phyloP scores from a whole-genome alignment of 2,329 filamentous ascomycete species.

The Cercospora nicotianae region DNA sequence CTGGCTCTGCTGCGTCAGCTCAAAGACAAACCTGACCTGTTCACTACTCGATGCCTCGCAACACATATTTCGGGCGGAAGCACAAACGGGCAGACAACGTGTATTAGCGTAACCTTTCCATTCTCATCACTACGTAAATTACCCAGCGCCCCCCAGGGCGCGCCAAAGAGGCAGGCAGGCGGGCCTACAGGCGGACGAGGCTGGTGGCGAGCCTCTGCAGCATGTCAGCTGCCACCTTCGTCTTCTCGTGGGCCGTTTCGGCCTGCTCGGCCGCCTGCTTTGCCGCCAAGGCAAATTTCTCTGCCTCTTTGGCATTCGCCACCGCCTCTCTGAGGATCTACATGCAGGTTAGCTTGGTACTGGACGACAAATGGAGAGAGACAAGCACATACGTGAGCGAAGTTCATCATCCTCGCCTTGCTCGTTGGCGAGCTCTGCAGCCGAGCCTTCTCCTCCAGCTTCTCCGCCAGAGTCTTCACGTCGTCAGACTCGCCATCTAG shows the following conservation, averaged over 20 bases:
- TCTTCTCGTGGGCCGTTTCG: constrained; percentile 32
- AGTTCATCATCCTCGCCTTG: constrained; percentile 17
- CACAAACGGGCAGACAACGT: not conserved
- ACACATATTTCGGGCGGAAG: not conserved
- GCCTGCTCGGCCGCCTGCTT: constrained; percentile 30
- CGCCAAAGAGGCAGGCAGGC: not conserved
- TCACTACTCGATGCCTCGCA: not conserved
- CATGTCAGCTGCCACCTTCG: constrained; percentile 31
- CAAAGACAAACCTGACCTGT: not conserved
- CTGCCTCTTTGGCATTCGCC: constrained; percentile 31
- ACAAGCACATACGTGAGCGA: constrained; percentile 22
- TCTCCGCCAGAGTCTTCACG: constrained; percentile 11
- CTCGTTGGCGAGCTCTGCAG: constrained; percentile 14
- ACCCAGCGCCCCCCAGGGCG: not conserved
- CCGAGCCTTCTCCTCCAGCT: constrained; percentile 17
- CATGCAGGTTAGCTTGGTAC: constrained; percentile 5
- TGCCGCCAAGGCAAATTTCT: constrained; percentile 31
- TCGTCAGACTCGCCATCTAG: constrained; percentile 4
- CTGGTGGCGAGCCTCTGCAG: constrained; percentile 20
- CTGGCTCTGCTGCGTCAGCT: not conserved
- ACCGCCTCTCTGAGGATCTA: constrained; percentile 30
- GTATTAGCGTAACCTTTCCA: not conserved
- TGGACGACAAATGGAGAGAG: not conserved
- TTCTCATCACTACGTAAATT: not conserved
- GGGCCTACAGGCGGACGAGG: constrained; percentile 1